phyloP scores from a whole-genome alignment of 2,329 filamentous ascomycete genomes.

The Colletotrichum tamarilloi region DNA sequence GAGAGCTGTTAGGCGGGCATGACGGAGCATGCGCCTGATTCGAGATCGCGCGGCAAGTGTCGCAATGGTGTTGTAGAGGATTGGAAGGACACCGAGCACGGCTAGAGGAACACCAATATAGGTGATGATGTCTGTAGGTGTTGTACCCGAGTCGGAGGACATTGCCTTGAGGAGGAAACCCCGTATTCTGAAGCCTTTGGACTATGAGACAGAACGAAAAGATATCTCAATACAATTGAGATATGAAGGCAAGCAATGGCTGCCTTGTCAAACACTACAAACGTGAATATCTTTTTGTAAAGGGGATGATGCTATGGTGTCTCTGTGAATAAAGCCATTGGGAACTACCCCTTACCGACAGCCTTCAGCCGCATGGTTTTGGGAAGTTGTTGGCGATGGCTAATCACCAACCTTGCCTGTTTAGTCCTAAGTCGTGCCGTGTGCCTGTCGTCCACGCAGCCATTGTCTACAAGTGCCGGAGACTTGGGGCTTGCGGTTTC shows the following conservation, averaged over 20 bases:
- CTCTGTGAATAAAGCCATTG: neutral
- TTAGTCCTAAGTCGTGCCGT: neutral
- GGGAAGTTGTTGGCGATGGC: conserved; percentile 22
- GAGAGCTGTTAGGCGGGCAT: conserved; percentile 67
- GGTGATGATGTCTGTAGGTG: conserved; percentile 27
- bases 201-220: neutral
- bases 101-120: conserved; percentile 58
- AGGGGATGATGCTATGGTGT: neutral
- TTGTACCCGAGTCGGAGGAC: conserved; percentile 6
- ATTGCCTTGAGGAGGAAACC: neutral
- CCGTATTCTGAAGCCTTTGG: neutral
- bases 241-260: neutral
- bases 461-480: neutral
- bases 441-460: neutral
- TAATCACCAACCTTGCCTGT: neutral
- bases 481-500: neutral
- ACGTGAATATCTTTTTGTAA: neutral
- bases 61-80: conserved; percentile 72
- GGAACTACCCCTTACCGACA: conserved; percentile 9
- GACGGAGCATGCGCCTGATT: conserved; percentile 68
- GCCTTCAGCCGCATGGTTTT: conserved; percentile 27
- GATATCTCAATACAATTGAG: neutral
- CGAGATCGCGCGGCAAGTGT: conserved; percentile 70
- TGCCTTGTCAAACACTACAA: neutral
- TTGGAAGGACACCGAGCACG: conserved; percentile 70